These are phyloP conservation scores for Naegleria lovaniensis DNA, from an alignment of 208 protist genomes.

Conservation along the genomic window DNA sequence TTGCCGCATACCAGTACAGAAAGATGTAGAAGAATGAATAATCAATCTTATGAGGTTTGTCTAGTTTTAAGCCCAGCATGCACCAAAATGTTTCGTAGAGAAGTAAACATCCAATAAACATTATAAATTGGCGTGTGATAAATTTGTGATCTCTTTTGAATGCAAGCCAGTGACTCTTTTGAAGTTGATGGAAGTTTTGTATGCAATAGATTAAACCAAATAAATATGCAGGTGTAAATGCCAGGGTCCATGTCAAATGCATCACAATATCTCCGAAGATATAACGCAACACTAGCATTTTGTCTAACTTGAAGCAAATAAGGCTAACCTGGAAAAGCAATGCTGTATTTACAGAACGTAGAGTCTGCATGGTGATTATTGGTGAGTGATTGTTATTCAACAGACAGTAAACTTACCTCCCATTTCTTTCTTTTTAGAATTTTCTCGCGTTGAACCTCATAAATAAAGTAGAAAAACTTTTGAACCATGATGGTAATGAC, in stretches of 20 bases:
- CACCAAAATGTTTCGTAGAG: neutral
- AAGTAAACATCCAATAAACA: neutral
- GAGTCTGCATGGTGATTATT: neutral
- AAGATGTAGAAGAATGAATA: neutral
- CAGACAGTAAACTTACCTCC: neutral
- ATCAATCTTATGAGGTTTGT: neutral
- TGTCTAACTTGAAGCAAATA: neutral
- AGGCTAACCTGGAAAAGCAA: neutral
- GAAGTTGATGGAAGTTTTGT: neutral
- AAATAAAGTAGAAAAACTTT: neutral
- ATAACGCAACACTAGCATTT: neutral
- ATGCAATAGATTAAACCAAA: neutral
- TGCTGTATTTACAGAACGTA: neutral
- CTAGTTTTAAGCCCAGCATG: neutral
- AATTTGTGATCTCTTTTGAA: neutral
- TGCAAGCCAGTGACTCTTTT: neutral
- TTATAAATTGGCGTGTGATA: neutral
- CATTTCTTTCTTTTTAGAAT: neutral
- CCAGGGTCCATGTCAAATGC: neutral
- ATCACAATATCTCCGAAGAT: neutral
- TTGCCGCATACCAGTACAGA: neutral
- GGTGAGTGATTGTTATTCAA: no score
- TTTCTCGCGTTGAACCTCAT: constrained; percentile 3
- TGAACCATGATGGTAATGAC: neutral
- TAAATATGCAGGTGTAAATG: neutral